phyloP scores from a whole-genome alignment of 139 green algal genomes.

The Coelastrella sp. region DNA sequence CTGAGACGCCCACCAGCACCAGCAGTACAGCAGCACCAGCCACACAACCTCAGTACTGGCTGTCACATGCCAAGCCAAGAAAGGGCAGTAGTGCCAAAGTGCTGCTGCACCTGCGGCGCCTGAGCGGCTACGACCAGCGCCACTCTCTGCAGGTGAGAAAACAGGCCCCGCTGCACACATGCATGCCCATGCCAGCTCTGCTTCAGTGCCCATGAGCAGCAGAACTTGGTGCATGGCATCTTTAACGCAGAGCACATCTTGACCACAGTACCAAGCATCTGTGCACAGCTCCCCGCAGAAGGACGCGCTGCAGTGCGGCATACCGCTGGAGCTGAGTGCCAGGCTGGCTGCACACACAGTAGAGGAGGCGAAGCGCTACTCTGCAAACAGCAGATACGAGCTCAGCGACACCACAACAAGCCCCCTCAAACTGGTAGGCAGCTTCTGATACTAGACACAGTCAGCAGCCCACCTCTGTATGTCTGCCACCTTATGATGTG shows the following conservation, averaged over 20 bases:
- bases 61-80: background rate
- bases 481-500: background rate
- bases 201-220: background rate
- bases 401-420: background rate
- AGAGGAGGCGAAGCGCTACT: constrained; percentile 20
- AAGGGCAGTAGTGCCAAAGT: background rate
- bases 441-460: background rate
- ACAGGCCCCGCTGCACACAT: background rate
- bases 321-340: constrained; percentile 2
- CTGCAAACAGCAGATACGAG: background rate
- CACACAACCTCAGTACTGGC: background rate
- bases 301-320: background rate
- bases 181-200: background rate
- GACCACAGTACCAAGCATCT: background rate
- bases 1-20: background rate
- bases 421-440: constrained; percentile 7
- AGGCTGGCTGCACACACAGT: background rate
- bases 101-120: background rate
- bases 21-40: background rate
- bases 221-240: background rate
- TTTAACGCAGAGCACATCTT: background rate
- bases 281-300: background rate
- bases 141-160: no score
- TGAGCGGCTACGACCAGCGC: constrained; percentile 8
- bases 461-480: background rate